Conservation (phyloP, 345 rosid genomes). For the Arabidopsis suecica region DNA sequence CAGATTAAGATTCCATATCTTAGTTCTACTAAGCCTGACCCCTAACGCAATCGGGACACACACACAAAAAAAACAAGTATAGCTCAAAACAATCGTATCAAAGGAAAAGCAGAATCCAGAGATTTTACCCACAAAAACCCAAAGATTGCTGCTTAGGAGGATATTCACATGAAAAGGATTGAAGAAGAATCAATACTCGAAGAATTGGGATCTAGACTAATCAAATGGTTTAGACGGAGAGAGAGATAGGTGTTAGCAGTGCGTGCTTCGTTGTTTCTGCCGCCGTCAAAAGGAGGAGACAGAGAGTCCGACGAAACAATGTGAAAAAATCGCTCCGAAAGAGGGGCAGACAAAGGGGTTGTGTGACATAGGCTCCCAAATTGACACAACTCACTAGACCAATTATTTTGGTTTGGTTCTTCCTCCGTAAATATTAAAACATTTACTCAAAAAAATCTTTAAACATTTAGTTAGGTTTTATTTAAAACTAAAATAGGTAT, state of each 20-base stretch:
- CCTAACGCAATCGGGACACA: not conserved
- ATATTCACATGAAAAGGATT: constrained; percentile 24
- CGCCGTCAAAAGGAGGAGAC: constrained; percentile 42
- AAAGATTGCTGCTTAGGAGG: constrained; percentile 21
- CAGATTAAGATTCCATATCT: constrained; percentile 41
- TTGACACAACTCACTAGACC: not conserved
- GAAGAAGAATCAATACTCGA: constrained; percentile 34
- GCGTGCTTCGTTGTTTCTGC: constrained; percentile 27
- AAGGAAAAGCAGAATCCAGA: constrained; percentile 33
- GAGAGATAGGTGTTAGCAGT: constrained; percentile 32
- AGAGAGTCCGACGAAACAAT: constrained; percentile 41
- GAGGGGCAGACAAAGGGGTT: constrained; percentile 10
- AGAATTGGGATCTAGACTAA: constrained; percentile 28
- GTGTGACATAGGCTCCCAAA: not conserved
- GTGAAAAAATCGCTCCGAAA: constrained; percentile 23
- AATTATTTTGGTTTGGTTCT: not conserved
- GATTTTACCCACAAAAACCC: constrained; percentile 30
- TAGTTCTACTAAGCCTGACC: not conserved
- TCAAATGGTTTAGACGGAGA: not conserved
- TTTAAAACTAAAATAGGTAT: no score
- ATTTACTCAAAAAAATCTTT: no score
- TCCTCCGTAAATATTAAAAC: not conserved
- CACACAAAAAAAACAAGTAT: constrained; percentile 21
- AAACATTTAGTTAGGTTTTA: no score
- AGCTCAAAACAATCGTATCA: constrained; percentile 14